Conservation (phyloP, 208 protist species). For the Wallacemonas sp. region DNA sequence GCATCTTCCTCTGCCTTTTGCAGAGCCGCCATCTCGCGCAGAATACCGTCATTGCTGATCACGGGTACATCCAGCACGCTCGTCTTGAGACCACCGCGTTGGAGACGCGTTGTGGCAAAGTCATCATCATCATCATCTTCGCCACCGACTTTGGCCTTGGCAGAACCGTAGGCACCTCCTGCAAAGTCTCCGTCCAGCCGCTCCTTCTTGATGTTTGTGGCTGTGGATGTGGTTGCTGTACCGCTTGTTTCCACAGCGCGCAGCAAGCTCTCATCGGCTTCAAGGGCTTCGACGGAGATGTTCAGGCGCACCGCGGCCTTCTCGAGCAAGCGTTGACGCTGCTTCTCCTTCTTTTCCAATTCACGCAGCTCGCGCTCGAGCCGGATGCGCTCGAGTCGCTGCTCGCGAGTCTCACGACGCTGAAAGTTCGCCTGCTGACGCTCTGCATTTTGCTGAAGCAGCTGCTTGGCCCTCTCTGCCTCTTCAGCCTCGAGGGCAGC, state of each 20-base stretch:
- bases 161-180: neutral
- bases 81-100: constrained; percentile 16
- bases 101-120: constrained; percentile 7
- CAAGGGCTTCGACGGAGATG: constrained; percentile 69
- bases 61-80: constrained; percentile 54
- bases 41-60: constrained; percentile 79
- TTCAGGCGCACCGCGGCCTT: constrained; percentile 61
- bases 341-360: constrained; percentile 57
- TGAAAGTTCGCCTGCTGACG: constrained; percentile 23
- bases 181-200: too few species aligned
- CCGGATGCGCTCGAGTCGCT: constrained; percentile 66
- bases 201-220: neutral
- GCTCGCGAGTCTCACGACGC: constrained; percentile 60
- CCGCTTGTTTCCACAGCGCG: constrained; percentile 35
- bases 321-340: constrained; percentile 52
- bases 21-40: constrained; percentile 71
- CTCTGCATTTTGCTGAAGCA: constrained; percentile 58
- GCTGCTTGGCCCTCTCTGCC: constrained; percentile 52
- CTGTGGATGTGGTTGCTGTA: constrained; percentile 8
- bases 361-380: constrained; percentile 75
- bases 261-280: constrained; percentile 66
- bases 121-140: constrained; percentile 35
- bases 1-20: constrained; percentile 25
- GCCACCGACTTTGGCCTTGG: neutral
- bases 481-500: constrained; percentile 63